Evolutionary conservation across 768 basidiomycete species (phyloP).

Genomic region (Tulasnella sp.): DNA sequence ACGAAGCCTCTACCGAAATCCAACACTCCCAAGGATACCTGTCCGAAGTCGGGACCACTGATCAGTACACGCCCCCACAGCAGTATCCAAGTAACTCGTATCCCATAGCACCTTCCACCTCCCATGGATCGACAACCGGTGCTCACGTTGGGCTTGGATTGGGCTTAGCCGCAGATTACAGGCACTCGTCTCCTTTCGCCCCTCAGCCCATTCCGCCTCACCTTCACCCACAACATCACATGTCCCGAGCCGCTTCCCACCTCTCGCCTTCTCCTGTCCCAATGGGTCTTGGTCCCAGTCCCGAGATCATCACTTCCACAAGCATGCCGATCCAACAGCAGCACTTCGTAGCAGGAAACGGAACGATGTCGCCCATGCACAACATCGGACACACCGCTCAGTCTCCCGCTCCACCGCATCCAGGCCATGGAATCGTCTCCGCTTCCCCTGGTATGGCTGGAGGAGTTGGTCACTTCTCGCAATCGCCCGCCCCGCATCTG

Average conservation of each 20-base stretch:
- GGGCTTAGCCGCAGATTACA: background rate
- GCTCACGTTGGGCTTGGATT: constrained; percentile 12
- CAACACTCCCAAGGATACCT: background rate
- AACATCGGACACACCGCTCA: constrained; percentile 3
- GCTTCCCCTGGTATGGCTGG: background rate
- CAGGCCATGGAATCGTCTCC: background rate
- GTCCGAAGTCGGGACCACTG: background rate
- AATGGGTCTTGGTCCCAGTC: background rate
- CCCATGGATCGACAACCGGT: background rate
- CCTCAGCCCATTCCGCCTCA: constrained; percentile 11
- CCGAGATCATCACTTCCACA: background rate
- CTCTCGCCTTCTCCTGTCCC: constrained; percentile 14
- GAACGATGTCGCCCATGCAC: background rate
- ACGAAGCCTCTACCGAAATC: background rate
- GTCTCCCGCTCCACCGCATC: background rate
- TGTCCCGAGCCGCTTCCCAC: background rate
- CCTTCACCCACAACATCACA: constrained; percentile 2
- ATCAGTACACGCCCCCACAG: background rate
- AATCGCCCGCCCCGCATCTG: background rate
- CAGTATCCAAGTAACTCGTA: background rate
- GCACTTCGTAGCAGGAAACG: background rate
- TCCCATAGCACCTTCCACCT: background rate
- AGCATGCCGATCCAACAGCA: background rate
- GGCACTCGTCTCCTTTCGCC: constrained; percentile 16
- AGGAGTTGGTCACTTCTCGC: background rate